These are phyloP conservation scores for Paramyrothecium roridum DNA, from an alignment of 2,329 filamentous ascomycete genomes.

Conservation along the genomic window DNA sequence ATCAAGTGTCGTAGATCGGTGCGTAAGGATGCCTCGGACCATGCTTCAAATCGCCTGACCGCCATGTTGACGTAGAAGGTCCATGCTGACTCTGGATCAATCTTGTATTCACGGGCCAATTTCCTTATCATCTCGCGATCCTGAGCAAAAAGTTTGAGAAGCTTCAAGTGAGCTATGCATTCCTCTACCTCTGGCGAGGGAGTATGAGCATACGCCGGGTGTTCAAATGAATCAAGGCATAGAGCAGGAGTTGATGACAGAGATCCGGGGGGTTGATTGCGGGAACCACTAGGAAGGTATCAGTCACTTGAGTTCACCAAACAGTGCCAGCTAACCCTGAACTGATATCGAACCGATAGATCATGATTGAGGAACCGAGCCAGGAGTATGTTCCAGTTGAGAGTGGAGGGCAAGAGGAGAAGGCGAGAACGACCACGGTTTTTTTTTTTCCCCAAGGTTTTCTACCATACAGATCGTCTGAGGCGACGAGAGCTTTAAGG, in stretches of 20 bases:
- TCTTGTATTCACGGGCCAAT: conserved; percentile 5
- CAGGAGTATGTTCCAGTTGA: too few species aligned
- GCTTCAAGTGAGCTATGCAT: conserved; percentile 6
- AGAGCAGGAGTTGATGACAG: background rate
- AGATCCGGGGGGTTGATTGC: background rate
- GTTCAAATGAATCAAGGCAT: background rate
- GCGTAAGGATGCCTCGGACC: conserved; percentile 6
- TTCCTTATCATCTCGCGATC: conserved; percentile 4
- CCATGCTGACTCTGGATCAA: conserved; percentile 8
- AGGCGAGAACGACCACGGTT: too few species aligned
- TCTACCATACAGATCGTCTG: too few species aligned
- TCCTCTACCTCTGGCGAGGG: background rate
- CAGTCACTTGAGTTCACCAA: too few species aligned
- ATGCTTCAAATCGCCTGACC: conserved; percentile 6
- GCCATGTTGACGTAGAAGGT: conserved; percentile 14
- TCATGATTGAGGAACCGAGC: too few species aligned
- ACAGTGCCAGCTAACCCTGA: too few species aligned
- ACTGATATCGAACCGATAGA: too few species aligned
- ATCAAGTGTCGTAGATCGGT: conserved; percentile 1
- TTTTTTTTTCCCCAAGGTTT: too few species aligned
- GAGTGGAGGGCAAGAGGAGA: too few species aligned
- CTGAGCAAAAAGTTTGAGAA: conserved; percentile 10
- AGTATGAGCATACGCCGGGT: background rate
- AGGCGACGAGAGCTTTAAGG: too few species aligned
- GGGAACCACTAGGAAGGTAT: background rate